phyloP scores from a whole-genome alignment of 108 stramenopile species.

The Cyclostephanos invisitatus region DNA sequence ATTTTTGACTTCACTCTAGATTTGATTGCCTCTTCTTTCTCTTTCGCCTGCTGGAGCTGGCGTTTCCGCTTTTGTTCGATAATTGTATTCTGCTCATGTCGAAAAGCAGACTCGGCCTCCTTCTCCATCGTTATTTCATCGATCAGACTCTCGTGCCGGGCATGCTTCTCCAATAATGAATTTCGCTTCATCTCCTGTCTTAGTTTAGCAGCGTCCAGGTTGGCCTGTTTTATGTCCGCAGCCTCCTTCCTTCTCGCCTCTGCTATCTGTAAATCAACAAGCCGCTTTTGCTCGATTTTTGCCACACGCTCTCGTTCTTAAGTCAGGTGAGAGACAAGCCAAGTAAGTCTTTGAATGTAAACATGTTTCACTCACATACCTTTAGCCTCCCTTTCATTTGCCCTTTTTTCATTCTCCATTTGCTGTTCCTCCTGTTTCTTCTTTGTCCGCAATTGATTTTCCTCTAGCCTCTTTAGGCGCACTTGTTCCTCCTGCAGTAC shows the following conservation, averaged over 20 bases:
- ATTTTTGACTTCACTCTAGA: slow-evolving; percentile 11
- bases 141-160: slow-evolving; percentile 18
- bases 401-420: slow-evolving; percentile 25
- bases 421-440: slow-evolving; percentile 20
- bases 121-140: slow-evolving; percentile 12
- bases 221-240: slow-evolving; percentile 12
- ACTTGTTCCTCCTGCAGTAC: slow-evolving; percentile 16
- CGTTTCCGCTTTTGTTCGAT: slow-evolving; percentile 31
- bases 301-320: slow-evolving; percentile 18
- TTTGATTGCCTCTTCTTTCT: slow-evolving; percentile 27
- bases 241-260: slow-evolving; percentile 25
- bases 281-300: slow-evolving; percentile 31
- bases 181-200: slow-evolving; percentile 18
- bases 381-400: slow-evolving; percentile 14
- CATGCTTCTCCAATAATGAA: slow-evolving; percentile 17
- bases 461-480: slow-evolving; percentile 19
- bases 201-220: slow-evolving; percentile 17
- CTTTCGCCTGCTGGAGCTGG: slow-evolving; percentile 11
- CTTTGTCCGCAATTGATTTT: slow-evolving; percentile 7
- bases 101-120: slow-evolving; percentile 2
- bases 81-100: slow-evolving; percentile 13
- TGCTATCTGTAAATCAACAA: slow-evolving; percentile 35
- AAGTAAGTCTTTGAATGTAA: background rate
- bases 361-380: background rate
- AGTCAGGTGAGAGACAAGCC: background rate